Evolutionary conservation across 1,284 basidiomycete species (phyloP), one percentile per base, ranked within the genome.

Genomic region (Phellinidium pouzarii): DNA sequence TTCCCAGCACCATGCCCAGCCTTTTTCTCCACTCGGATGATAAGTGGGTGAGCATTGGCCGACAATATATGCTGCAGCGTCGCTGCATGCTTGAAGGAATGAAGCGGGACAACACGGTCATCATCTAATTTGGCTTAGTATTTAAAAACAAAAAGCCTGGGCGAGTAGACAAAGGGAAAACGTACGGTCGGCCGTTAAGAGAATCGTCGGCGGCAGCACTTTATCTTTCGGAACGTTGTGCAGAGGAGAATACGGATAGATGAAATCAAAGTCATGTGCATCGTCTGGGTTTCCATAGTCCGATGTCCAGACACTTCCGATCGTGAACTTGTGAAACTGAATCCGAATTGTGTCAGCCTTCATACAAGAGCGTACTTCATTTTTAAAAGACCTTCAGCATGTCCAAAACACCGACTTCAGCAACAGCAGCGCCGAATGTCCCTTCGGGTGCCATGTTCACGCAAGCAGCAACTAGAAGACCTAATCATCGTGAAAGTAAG

Each of bases 261-360:
- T 87, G 68, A 88, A 91, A 68, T 91, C 89, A 60, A 91, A 91
- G 60, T 87, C 87, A 14, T 82, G 71, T 2, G 86, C 71, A 53
- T 82, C 71, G 58, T 85, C 78, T 3, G 90, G 86, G 62, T 90
- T 73, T n/a, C 90, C 90, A 60, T 85, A 92, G 66, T 92, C 91
- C 19, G 82, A 78, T 1, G 74, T 79, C 91, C 91, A 94, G 1
- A 85, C 84, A 54, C 77, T 76, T 41, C 88, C 87, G 49, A 88
- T 87, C 0, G 87, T 90, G 61, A 85, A 91, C 61, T 84, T 78
- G 44, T 82, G 76, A 67, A 87, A 91, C 79, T 88, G 54, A 19
- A 55, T 3, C 7, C 11, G 3, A 9, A 44, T 26, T 23, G 34
- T 41, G 52, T n/a, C 9, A 46, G 8, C 44, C 44, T 26, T 34